phyloP scores from a whole-genome alignment of 331 rosid species.

The Dryas integrifolia region DNA sequence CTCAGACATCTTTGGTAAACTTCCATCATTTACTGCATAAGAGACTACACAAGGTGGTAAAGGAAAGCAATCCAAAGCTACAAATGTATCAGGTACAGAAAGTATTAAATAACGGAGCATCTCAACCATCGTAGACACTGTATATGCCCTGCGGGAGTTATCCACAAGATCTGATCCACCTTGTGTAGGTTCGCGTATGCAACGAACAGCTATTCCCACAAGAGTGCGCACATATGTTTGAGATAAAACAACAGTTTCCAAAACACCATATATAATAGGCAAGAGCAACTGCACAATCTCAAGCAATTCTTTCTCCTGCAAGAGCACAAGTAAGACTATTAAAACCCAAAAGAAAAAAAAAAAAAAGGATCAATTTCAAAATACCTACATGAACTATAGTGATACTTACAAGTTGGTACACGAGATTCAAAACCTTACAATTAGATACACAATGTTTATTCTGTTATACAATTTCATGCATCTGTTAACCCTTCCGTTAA shows the following conservation, averaged over 20 bases:
- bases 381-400: background rate
- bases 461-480: too few relatives aligned
- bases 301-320: slow-evolving; percentile 80
- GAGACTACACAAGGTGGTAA: slow-evolving; percentile 72
- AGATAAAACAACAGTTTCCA: slow-evolving; percentile 80
- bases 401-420: too few relatives aligned
- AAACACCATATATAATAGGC: slow-evolving; percentile 85
- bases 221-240: slow-evolving; percentile 88
- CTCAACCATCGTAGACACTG: slow-evolving; percentile 77
- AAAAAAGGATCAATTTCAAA: background rate
- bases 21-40: slow-evolving; percentile 67
- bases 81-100: slow-evolving; percentile 91
- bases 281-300: slow-evolving; percentile 84
- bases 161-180: slow-evolving; percentile 96
- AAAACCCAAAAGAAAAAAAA: slow-evolving; percentile 18
- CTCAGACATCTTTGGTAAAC: slow-evolving; percentile 60
- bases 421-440: too few relatives aligned
- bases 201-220: slow-evolving; percentile 68
- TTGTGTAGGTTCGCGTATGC: slow-evolving; percentile 81
- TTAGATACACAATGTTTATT: too few relatives aligned
- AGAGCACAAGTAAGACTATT: slow-evolving; percentile 29
- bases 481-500: too few relatives aligned
- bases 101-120: slow-evolving; percentile 89
- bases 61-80: slow-evolving; percentile 93
- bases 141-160: slow-evolving; percentile 86